phyloP scores from a whole-genome alignment of 2,329 filamentous ascomycete genomes.

The Pseudogymnoascus sp. region DNA sequence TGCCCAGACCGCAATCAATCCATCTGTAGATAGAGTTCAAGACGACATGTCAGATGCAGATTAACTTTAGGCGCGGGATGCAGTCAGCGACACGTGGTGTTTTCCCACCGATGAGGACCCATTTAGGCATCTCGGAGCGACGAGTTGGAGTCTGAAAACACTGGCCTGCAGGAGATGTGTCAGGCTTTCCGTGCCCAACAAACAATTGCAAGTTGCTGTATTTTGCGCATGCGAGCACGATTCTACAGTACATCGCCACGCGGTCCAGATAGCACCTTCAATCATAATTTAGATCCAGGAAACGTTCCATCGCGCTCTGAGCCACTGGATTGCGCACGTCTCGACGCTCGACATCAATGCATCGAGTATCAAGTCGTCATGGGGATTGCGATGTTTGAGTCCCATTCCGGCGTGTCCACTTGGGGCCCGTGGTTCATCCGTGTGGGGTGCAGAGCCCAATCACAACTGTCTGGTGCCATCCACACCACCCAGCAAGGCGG shows the following conservation, averaged over 20 bases:
- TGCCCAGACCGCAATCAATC: not conserved
- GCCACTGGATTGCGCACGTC: not conserved
- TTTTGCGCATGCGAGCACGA: not conserved
- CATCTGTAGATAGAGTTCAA: not conserved
- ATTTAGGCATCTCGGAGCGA: not conserved
- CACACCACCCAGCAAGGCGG: constrained; percentile 1
- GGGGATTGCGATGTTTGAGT: not conserved
- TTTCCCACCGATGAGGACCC: not conserved
- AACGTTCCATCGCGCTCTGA: not conserved
- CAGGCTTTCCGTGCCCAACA: not conserved
- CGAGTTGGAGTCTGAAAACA: not conserved
- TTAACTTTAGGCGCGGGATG: not conserved
- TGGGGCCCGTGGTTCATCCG: not conserved
- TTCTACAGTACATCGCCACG: not conserved
- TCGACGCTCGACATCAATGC: not conserved
- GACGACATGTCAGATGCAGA: not conserved
- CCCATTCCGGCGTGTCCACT: not conserved
- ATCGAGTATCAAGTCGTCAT: not conserved
- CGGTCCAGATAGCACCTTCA: not conserved
- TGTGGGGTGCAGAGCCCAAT: constrained; percentile 5
- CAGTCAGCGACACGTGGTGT: constrained; percentile 4
- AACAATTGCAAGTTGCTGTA: not conserved
- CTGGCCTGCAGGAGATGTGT: not conserved
- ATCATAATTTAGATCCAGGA: not conserved
- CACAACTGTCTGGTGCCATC: not conserved